Conservation (phyloP, 805 yeast species). For the Teunomyces panamensis region DNA sequence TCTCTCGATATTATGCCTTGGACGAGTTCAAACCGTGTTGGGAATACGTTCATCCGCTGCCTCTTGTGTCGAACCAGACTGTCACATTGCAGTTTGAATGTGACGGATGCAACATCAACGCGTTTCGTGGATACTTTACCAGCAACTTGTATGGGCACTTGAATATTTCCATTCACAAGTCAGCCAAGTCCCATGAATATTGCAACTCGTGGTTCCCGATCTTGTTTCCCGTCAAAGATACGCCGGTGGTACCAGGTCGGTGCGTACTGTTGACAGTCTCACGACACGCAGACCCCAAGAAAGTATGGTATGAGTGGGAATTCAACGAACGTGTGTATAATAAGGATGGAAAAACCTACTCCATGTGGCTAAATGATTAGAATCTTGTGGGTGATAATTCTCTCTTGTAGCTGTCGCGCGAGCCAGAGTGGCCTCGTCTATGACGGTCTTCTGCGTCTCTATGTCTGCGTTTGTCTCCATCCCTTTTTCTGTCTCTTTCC, state of each 20-base stretch:
- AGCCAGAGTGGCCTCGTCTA: neutral
- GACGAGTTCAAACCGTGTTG: slow-evolving; percentile 53
- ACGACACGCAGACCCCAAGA: slow-evolving; percentile 5
- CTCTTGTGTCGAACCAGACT: slow-evolving; percentile 18
- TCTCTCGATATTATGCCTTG: slow-evolving; percentile 13
- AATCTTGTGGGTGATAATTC: slow-evolving; percentile 1
- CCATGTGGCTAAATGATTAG: neutral
- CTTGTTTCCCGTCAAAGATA: slow-evolving; percentile 26
- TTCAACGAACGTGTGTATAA: slow-evolving; percentile 19
- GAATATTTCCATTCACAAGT: slow-evolving; percentile 41
- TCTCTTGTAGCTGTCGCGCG: neutral
- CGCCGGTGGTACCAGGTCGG: slow-evolving; percentile 9
- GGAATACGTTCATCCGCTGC: slow-evolving; percentile 57
- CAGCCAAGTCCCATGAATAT: slow-evolving; percentile 11
- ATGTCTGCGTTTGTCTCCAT: slow-evolving; percentile 9
- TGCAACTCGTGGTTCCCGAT: slow-evolving; percentile 41
- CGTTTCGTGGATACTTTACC: slow-evolving; percentile 72
- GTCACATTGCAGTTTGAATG: slow-evolving; percentile 44
- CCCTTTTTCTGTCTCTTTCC: slow-evolving; percentile 1
- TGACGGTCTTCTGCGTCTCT: slow-evolving; percentile 3
- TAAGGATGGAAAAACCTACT: slow-evolving; percentile 13
- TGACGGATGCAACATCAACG: slow-evolving; percentile 58
- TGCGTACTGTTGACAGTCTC: slow-evolving; percentile 11
- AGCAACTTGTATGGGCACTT: slow-evolving; percentile 64
- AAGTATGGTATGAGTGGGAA: slow-evolving; percentile 27